A percentile compares a stretch with the other conserved stretches of the same genome.
Evolutionary conservation across 306 rosid species (phyloP).

Genomic region (Trifolium fragiferum): DNA sequence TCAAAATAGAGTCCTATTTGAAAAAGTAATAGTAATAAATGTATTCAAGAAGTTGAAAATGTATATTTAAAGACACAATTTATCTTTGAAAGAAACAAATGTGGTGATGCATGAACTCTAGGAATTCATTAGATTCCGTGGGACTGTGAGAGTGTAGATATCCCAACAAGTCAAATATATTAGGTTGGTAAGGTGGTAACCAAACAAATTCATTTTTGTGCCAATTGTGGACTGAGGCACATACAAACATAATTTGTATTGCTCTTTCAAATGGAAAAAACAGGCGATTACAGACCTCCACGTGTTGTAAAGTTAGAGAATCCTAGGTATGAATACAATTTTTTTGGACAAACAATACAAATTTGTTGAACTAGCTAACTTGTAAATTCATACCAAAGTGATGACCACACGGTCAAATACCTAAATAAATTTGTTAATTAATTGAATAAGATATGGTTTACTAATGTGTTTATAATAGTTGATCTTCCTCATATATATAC

Average conservation of each 20-base stretch:
- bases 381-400: conserved; percentile 21
- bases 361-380: not conserved
- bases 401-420: conserved; percentile 9
- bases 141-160: not conserved
- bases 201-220: conserved; percentile 11
- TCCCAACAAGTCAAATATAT: conserved; percentile 38
- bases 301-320: conserved; percentile 26
- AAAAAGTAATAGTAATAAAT: too few relatives aligned
- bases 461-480: too few relatives aligned
- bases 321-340: conserved; percentile 36
- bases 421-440: too few relatives aligned
- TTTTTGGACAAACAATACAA: not conserved
- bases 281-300: not conserved
- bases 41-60: too few relatives aligned
- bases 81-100: too few relatives aligned
- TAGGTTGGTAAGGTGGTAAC: conserved; percentile 13
- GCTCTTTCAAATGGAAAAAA: conserved; percentile 19
- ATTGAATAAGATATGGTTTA: too few relatives aligned
- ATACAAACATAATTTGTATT: not conserved
- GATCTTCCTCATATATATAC: too few relatives aligned
- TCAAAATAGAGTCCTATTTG: too few relatives aligned
- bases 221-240: not conserved
- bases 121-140: conserved; percentile 29
- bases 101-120: too few relatives aligned
- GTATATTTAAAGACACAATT: too few relatives aligned